A percentile compares a stretch with the other conserved stretches of the same genome.
These are phyloP conservation scores for Delphinella strobiligena DNA, from an alignment of 2,329 filamentous ascomycete genomes.

Conservation along the genomic window DNA sequence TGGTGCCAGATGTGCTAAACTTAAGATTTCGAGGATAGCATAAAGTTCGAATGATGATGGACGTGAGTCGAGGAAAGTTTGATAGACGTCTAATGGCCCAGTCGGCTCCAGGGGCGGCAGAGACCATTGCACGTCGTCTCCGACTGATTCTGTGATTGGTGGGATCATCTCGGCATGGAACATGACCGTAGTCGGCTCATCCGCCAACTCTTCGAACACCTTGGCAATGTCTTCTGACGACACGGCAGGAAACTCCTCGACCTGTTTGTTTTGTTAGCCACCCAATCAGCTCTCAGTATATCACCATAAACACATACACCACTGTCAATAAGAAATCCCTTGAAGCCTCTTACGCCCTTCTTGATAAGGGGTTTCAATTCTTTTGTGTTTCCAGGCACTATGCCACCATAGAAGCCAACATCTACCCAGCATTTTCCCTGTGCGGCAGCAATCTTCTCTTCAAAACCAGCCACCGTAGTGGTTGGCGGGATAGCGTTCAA, in stretches of 20 bases:
- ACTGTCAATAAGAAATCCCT: conserved; percentile 93
- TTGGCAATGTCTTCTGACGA: conserved; percentile 63
- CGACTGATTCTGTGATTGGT: conserved; percentile 67
- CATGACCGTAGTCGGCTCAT: conserved; percentile 84
- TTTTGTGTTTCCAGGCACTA: conserved; percentile 76
- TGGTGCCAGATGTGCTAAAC: conserved; percentile 67
- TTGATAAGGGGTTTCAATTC: conserved; percentile 72
- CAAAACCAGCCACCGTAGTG: conserved; percentile 70
- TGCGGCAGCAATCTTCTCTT: conserved; percentile 76
- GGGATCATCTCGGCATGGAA: conserved; percentile 98
- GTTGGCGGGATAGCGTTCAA: conserved; percentile 94
- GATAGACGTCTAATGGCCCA: conserved; percentile 65
- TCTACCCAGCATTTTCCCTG: conserved; percentile 92
- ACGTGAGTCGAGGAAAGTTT: conserved; percentile 82
- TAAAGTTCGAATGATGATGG: conserved; percentile 85
- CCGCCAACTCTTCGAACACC: conserved; percentile 69
- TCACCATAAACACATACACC: conserved; percentile 72
- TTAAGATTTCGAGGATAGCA: conserved; percentile 76
- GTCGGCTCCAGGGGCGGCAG: conserved; percentile 54
- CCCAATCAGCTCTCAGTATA: no score
- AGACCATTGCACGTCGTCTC: conserved; percentile 61
- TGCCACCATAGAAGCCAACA: conserved; percentile 94
- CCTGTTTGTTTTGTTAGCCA: conserved; percentile 38
- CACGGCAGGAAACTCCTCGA: conserved; percentile 93
- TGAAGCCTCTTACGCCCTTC: conserved; percentile 86